phyloP scores from a whole-genome alignment of 441 rosid species.

The Iberis amara region DNA sequence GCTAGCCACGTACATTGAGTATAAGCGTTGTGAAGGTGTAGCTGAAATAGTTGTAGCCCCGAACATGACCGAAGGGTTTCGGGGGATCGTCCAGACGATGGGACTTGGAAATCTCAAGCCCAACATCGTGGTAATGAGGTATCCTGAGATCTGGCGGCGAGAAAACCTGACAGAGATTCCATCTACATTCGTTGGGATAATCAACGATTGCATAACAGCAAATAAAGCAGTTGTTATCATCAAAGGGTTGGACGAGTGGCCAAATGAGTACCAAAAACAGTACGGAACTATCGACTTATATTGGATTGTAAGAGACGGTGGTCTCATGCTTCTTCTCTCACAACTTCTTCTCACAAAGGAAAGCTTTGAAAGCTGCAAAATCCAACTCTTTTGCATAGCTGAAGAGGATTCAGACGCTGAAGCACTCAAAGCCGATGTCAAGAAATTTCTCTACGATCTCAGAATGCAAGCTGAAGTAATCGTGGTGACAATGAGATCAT shows the following conservation, averaged over 20 bases:
- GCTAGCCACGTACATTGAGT: constrained; percentile 77
- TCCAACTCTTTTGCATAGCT: constrained; percentile 95
- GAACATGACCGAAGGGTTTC: constrained; percentile 94
- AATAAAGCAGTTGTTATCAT: constrained; percentile 97
- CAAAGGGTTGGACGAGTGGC: constrained; percentile 99
- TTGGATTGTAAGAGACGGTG: constrained; percentile 97
- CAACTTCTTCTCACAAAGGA: constrained; percentile 97
- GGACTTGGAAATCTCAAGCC: constrained; percentile 98
- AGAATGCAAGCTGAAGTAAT: constrained; percentile 99
- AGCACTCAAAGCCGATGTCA: constrained; percentile 85
- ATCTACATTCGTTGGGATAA: constrained; percentile 79
- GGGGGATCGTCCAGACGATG: constrained; percentile 96
- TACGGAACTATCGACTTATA: constrained; percentile 93
- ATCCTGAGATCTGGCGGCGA: constrained; percentile 98
- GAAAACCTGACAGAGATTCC: constrained; percentile 93
- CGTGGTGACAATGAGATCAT: constrained; percentile 82
- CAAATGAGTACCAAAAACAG: constrained; percentile 93
- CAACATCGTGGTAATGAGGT: constrained; percentile 92
- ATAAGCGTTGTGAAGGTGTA: constrained; percentile 94
- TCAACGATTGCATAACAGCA: constrained; percentile 93
- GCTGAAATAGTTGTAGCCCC: constrained; percentile 98
- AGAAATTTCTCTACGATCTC: constrained; percentile 92
- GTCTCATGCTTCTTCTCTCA: constrained; percentile 97
- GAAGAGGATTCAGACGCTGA: constrained; percentile 98
- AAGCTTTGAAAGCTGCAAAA: constrained; percentile 96